A percentile compares a stretch with the other conserved stretches of the same genome.
Conservation (phyloP, 2,329 filamentous ascomycete genomes). For the Parascedosporium putredinis region DNA sequence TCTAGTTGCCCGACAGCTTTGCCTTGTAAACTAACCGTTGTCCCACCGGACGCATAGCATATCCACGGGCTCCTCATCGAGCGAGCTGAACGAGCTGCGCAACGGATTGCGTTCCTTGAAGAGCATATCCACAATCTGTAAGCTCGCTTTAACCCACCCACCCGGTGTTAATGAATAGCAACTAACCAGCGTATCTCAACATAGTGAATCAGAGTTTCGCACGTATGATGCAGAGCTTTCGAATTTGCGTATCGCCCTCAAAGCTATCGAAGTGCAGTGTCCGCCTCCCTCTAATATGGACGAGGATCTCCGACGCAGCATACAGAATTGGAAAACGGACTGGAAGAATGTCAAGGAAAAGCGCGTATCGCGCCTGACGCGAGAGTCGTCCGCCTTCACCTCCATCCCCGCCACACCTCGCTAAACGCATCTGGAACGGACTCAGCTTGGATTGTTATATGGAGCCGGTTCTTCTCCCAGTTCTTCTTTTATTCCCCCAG, state of each 20-base stretch:
- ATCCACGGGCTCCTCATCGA: conserved; percentile 51
- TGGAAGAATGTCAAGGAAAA: conserved; percentile 42
- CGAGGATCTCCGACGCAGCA: conserved; percentile 46
- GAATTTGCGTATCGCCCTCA: conserved; percentile 51
- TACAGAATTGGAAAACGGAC: conserved; percentile 51
- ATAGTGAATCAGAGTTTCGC: conserved; percentile 43
- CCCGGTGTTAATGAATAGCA: conserved; percentile 5
- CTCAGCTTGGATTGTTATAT: background rate
- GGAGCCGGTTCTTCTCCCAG: background rate
- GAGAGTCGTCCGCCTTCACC: background rate
- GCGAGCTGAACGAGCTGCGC: conserved; percentile 45
- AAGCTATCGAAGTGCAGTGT: conserved; percentile 51
- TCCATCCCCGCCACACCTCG: background rate
- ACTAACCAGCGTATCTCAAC: conserved; percentile 10
- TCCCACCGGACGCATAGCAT: conserved; percentile 28
- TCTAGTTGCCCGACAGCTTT: too few relatives aligned
- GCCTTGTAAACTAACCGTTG: background rate
- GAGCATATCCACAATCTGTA: conserved; percentile 48
- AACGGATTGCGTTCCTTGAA: conserved; percentile 51
- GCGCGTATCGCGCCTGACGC: conserved; percentile 21
- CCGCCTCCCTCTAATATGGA: conserved; percentile 42
- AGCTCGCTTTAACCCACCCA: conserved; percentile 11
- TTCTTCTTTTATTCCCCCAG: background rate
- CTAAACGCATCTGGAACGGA: background rate
- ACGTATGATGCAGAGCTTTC: conserved; percentile 50